phyloP scores from a whole-genome alignment of 1,284 basidiomycete genomes.

The Naganishia liquefaciens region DNA sequence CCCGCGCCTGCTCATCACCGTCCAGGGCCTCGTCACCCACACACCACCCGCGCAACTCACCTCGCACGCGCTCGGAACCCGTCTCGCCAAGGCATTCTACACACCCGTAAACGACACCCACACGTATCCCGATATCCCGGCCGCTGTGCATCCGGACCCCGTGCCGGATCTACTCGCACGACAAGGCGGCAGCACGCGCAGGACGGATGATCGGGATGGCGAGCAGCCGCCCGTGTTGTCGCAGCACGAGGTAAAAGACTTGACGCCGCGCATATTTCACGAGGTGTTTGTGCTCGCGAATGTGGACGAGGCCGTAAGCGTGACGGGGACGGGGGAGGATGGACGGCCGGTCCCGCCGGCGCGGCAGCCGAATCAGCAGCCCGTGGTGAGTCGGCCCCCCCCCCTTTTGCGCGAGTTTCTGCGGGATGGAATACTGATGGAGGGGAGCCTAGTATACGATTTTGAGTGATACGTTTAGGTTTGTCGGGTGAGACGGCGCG shows the following conservation, averaged over 20 bases:
- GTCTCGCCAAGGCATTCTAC: conserved; percentile 18
- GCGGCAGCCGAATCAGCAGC: conserved; percentile 10
- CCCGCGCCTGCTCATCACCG: conserved; percentile 29
- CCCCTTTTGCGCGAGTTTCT: background rate
- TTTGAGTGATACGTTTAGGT: conserved; percentile 32
- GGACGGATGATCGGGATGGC: too few relatives aligned
- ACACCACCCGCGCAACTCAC: conserved; percentile 23
- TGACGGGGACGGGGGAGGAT: background rate
- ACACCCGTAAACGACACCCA: conserved; percentile 21
- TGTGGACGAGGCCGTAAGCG: conserved; percentile 19
- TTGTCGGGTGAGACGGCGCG: conserved; percentile 29
- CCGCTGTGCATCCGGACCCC: conserved; percentile 8
- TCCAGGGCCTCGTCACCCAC: conserved; percentile 27
- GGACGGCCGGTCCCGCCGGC: background rate
- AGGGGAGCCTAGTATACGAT: conserved; percentile 18
- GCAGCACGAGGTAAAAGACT: conserved; percentile 4
- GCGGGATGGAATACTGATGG: background rate
- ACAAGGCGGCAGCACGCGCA: too few relatives aligned
- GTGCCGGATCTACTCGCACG: conserved; percentile 1
- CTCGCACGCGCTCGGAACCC: conserved; percentile 19
- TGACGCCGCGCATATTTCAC: conserved; percentile 28
- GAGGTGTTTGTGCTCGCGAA: conserved; percentile 31
- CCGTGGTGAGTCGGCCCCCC: conserved; percentile 7
- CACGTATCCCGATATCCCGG: conserved; percentile 11
- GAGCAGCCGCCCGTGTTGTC: background rate